Percentiles rank a stretch among this genome's conserved stretches.
Conservation (phyloP, 257 asterid genomes). For the Nicotiana tabacum region DNA sequence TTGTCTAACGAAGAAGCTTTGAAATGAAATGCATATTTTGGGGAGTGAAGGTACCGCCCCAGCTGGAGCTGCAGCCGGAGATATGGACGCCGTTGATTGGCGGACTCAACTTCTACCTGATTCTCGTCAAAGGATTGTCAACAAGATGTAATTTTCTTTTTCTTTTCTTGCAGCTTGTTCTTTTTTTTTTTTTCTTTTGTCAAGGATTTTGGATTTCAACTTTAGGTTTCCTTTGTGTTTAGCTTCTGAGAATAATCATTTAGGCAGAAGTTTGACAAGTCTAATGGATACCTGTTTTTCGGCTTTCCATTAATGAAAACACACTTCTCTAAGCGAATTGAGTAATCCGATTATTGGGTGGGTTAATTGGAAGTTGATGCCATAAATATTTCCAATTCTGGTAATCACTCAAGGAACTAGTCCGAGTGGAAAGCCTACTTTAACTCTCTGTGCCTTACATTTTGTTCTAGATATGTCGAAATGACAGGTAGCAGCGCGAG, state of each 20-base stretch:
- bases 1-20: background rate
- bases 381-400: background rate
- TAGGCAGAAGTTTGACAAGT: background rate
- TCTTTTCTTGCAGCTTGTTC: background rate
- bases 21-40: background rate
- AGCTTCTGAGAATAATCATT: background rate
- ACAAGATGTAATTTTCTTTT: constrained; percentile 36
- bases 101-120: constrained; percentile 38
- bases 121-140: constrained; percentile 65
- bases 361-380: background rate
- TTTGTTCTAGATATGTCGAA: background rate
- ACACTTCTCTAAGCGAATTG: background rate
- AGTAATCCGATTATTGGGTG: background rate
- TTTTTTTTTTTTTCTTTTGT: background rate
- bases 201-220: background rate
- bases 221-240: background rate
- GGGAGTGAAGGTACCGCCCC: background rate
- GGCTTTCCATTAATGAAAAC: background rate
- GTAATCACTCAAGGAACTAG: background rate
- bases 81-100: background rate
- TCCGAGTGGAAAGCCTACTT: background rate
- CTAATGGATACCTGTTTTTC: background rate
- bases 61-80: background rate
- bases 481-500: background rate
- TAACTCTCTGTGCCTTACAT: background rate